These are phyloP conservation scores for Lecanicillium sp. DNA, from an alignment of 2,329 filamentous ascomycete genomes.

Conservation along the genomic window DNA sequence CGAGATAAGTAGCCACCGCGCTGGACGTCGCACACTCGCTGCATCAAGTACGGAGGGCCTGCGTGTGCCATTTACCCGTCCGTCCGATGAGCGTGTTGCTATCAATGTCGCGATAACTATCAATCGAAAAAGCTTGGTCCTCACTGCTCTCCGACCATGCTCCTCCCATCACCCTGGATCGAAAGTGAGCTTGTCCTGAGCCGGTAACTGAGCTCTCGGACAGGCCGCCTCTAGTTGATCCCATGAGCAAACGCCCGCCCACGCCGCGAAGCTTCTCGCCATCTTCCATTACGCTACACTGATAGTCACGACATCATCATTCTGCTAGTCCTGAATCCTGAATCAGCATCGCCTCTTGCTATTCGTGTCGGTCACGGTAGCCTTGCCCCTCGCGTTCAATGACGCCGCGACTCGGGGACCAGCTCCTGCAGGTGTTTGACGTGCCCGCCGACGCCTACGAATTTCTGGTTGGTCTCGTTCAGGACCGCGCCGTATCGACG, in stretches of 20 bases:
- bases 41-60: no score
- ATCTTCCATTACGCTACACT: no score
- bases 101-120: no score
- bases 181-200: conserved; percentile 11
- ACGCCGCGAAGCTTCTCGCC: background rate
- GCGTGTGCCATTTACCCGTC: no score
- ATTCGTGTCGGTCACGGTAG: background rate
- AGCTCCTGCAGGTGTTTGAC: conserved; percentile 28
- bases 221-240: background rate
- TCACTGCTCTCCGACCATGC: background rate
- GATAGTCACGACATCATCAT: no score
- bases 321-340: background rate
- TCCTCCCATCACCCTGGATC: background rate
- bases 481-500: conserved; percentile 20
- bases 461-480: conserved; percentile 28
- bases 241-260: background rate
- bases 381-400: no score
- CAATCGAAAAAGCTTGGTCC: background rate
- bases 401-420: conserved; percentile 19
- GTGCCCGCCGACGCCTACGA: conserved; percentile 24
- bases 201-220: background rate
- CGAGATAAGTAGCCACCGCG: no score
- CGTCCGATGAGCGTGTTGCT: no score
- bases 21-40: no score
- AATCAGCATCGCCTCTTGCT: background rate